Evolutionary conservation across 495 filamentous ascomycete species (phyloP), one percentile per base, ranked within the genome.

Genomic region (Aspergillus baeticus): DNA sequence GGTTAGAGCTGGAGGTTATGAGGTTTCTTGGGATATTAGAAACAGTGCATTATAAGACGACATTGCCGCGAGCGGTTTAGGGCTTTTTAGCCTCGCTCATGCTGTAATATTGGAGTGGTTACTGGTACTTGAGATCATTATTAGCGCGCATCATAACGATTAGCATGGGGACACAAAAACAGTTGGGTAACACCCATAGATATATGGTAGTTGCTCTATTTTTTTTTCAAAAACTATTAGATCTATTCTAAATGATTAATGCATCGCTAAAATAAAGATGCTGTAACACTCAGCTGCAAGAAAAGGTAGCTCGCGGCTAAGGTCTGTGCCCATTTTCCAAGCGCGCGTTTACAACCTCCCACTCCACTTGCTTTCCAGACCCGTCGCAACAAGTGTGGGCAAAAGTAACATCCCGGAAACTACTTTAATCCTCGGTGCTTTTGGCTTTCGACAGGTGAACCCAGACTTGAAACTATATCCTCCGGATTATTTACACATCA

Each of bases 271-370:
- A 10, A 1, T 34, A 45, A 10, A 35, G 20, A 31, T 10, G 22
- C 5, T 31, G 50, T 43, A 33, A 43, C 1, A 42, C 50, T 33
- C 10, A n/a, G 10, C 21, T 37, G 53, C 3, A 26, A 46, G 36
- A 20, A 33, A 3, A 29, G n/a, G n/a, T n/a, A 49, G 42, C 13
- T 21, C 14, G 55, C 49, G 50, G 42, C 56, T 48, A 59, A 33
- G 63, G 63, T 59, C 63, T 57, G 66, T 72, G 68, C 69, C 64
- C 49, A 39, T 46, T 15, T 18, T 20, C 38, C 38, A 72, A 62
- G 66, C 73, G 73, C 73, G 73, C 73, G 73, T 51, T 57, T 73
- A 68, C 62, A 64, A 66, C 61, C 60, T 38, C 33, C n/a, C 63
- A 58, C 69, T 73, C 72, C 69, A 68, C 67, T 64, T 52, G 31